Conservation (phyloP, 306 rosid species). For the Sechiopsis laciniata region DNA sequence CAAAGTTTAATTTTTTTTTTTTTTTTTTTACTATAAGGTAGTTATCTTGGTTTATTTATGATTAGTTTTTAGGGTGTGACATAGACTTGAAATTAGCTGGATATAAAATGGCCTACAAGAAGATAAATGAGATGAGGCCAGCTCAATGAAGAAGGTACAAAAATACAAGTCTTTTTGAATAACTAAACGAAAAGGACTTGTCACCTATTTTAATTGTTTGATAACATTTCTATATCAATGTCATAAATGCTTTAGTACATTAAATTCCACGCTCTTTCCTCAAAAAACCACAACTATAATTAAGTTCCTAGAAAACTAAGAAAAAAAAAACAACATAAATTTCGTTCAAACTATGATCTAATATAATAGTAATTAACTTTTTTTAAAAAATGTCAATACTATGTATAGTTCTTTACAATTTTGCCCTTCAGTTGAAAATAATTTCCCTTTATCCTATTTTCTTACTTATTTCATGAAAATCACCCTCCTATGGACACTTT, state of each 20-base stretch:
- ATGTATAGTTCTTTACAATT: no score
- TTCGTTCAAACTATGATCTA: not conserved
- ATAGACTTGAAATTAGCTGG: not conserved
- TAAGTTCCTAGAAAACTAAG: not conserved
- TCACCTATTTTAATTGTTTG: conserved; percentile 47
- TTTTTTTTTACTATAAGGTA: no score
- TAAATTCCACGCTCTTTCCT: not conserved
- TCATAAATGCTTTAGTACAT: conserved; percentile 40
- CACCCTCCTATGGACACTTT: no score
- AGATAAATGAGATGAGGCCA: not conserved
- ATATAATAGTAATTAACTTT: no score
- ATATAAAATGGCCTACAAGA: not conserved
- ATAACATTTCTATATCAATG: conserved; percentile 52
- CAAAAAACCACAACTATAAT: not conserved
- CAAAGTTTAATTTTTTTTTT: not conserved
- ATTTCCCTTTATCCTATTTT: no score
- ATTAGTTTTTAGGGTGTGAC: not conserved
- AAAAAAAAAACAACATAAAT: not conserved
- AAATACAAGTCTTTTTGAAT: conserved; percentile 15
- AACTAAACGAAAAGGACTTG: conserved; percentile 66
- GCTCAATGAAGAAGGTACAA: conserved; percentile 16
- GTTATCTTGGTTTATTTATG: not conserved
- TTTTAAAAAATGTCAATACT: no score
- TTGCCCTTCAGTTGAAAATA: no score
- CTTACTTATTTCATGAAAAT: no score